phyloP scores from a whole-genome alignment of 257 asterid species.

The Nicotiana tabacum region DNA sequence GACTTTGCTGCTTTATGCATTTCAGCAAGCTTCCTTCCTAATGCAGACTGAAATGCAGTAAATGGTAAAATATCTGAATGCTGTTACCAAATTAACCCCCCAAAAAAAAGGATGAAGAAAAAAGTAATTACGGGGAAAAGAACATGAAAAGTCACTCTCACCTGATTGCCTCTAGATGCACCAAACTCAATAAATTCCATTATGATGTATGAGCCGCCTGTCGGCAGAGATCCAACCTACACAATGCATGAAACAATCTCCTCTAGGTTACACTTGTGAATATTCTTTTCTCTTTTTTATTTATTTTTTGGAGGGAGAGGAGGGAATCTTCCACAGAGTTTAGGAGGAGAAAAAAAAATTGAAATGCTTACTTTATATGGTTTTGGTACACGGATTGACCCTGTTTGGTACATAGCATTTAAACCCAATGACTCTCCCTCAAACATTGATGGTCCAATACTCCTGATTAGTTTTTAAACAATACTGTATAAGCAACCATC shows the following conservation, averaged over 20 bases:
- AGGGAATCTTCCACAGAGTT: background rate
- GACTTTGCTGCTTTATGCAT: conserved; percentile 88
- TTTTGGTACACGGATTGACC: conserved; percentile 78
- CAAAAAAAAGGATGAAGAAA: background rate
- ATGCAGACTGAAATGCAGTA: conserved; percentile 60
- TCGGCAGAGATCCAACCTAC: conserved; percentile 77
- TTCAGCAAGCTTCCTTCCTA: conserved; percentile 97
- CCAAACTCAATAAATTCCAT: conserved; percentile 92
- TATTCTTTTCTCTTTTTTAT: background rate
- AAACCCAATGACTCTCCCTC: conserved; percentile 96
- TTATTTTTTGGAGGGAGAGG: background rate
- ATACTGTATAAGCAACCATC: background rate
- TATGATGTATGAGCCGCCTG: conserved; percentile 86
- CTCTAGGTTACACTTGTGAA: background rate
- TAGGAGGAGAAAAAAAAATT: background rate
- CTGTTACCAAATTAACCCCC: conserved; percentile 1
- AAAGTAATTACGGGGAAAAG: background rate
- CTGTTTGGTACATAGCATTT: conserved; percentile 78
- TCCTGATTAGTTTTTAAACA: conserved; percentile 36
- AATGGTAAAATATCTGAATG: conserved; percentile 18
- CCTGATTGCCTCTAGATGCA: conserved; percentile 71
- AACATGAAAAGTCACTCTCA: conserved; percentile 31
- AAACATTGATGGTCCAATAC: conserved; percentile 80
- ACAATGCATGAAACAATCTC: conserved; percentile 9
- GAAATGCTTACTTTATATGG: conserved; percentile 57